A percentile compares a stretch with the other conserved stretches of the same genome.
phyloP scores from a whole-genome alignment of 768 basidiomycete species.

The Agaricus sinodeliciosus region DNA sequence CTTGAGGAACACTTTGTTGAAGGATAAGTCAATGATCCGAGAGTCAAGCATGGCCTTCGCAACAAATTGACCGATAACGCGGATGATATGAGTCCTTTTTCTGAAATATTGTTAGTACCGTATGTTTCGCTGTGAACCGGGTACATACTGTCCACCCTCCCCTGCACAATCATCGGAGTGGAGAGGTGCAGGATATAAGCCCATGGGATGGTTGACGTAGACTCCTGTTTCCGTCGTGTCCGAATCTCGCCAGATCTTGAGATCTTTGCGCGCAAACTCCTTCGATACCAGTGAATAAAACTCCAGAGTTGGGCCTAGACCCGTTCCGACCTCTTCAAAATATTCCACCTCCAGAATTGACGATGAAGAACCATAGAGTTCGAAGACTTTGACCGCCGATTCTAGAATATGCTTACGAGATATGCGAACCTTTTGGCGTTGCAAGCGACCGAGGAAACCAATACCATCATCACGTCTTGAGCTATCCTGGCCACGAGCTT shows the following conservation, averaged over 20 bases:
- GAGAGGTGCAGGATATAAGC: constrained; percentile 86
- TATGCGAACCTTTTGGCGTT: constrained; percentile 95
- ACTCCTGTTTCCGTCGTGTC: constrained; percentile 53
- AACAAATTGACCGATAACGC: constrained; percentile 91
- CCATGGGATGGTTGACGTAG: constrained; percentile 80
- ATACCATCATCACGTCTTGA: constrained; percentile 86
- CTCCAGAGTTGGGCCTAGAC: constrained; percentile 93
- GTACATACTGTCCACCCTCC: constrained; percentile 69
- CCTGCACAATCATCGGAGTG: constrained; percentile 59
- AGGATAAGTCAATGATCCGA: constrained; percentile 90
- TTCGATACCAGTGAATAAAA: constrained; percentile 97
- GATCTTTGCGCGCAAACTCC: constrained; percentile 84
- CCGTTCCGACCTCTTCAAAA: constrained; percentile 98
- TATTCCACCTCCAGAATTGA: constrained; percentile 97
- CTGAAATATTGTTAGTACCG: constrained; percentile 30
- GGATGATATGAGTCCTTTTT: constrained; percentile 80
- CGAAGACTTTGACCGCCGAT: constrained; percentile 93
- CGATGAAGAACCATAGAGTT: constrained; percentile 91
- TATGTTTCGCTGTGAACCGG: neutral
- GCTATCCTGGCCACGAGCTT: constrained; percentile 69
- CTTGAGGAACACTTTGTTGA: constrained; percentile 94
- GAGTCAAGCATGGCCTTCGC: constrained; percentile 97
- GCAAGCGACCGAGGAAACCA: constrained; percentile 85
- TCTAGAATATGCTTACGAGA: constrained; percentile 92
- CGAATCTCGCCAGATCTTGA: constrained; percentile 90